Evolutionary conservation across 257 asterid genomes (phyloP).

Genomic region (Linaria vulgaris): DNA sequence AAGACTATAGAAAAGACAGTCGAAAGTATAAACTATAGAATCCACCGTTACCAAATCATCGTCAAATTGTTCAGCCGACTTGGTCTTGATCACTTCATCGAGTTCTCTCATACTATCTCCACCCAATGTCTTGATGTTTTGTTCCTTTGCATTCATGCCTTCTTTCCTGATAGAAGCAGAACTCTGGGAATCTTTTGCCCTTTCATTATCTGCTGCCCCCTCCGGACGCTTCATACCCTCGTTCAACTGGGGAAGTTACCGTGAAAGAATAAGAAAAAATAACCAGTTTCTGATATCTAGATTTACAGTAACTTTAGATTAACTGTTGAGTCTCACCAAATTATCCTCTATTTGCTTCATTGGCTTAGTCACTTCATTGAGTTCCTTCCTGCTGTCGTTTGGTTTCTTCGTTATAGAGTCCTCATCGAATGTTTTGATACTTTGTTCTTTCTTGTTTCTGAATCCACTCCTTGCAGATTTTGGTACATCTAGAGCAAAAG

Average conservation of each 20-base stretch:
- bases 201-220: conserved; percentile 22
- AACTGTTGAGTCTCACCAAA: conserved; percentile 27
- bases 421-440: conserved; percentile 17
- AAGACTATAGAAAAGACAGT: no score
- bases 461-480: neutral
- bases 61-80: conserved; percentile 32
- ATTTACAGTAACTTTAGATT: no score
- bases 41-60: conserved; percentile 34
- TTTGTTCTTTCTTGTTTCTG: conserved; percentile 27
- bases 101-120: conserved; percentile 19
- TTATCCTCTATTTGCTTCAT: conserved; percentile 31
- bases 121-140: conserved; percentile 22
- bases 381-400: conserved; percentile 20
- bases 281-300: neutral
- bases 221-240: neutral
- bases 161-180: conserved; percentile 15
- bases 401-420: conserved; percentile 21
- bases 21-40: no score
- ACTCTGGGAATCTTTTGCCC: no score
- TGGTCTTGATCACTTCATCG: conserved; percentile 26
- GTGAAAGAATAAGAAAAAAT: neutral
- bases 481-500: conserved; percentile 7
- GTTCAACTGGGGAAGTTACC: neutral
- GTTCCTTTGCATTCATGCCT: conserved; percentile 24
- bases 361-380: conserved; percentile 25